These are phyloP conservation scores for Melampsora americana DNA, from an alignment of 1,284 basidiomycete species.

Conservation along the genomic window DNA sequence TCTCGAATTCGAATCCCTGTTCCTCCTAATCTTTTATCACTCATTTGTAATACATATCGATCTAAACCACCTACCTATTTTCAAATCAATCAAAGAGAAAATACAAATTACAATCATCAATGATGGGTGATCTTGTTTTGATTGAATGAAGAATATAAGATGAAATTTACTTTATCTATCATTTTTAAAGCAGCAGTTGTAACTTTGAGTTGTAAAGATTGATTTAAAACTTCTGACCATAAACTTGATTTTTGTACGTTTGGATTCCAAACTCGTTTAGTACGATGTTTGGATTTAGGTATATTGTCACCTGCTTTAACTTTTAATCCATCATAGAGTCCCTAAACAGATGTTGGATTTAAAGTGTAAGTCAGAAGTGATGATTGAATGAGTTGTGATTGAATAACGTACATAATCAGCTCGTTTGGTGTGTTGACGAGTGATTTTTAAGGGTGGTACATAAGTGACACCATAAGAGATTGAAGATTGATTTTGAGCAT, in stretches of 20 bases:
- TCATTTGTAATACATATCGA: constrained; percentile 68
- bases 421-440: constrained; percentile 36
- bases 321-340: constrained; percentile 71
- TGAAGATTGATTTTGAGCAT: neutral
- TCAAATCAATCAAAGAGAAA: neutral
- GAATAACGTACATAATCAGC: constrained; percentile 18
- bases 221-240: constrained; percentile 64
- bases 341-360: neutral
- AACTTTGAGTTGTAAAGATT: constrained; percentile 64
- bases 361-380: neutral
- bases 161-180: constrained; percentile 66
- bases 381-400: neutral
- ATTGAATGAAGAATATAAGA: neutral
- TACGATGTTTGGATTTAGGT: constrained; percentile 78
- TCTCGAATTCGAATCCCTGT: constrained; percentile 71
- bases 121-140: neutral
- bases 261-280: constrained; percentile 81
- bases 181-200: constrained; percentile 71
- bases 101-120: neutral
- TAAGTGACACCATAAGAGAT: constrained; percentile 35
- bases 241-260: constrained; percentile 75
- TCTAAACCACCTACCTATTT: constrained; percentile 67
- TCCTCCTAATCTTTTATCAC: constrained; percentile 65
- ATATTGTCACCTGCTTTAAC: constrained; percentile 84
- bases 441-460: constrained; percentile 33